Evolutionary conservation across 164 flowering plant species (phyloP), one percentile per base, ranked within the genome.

Genomic region (Nymphaea thermarum): DNA sequence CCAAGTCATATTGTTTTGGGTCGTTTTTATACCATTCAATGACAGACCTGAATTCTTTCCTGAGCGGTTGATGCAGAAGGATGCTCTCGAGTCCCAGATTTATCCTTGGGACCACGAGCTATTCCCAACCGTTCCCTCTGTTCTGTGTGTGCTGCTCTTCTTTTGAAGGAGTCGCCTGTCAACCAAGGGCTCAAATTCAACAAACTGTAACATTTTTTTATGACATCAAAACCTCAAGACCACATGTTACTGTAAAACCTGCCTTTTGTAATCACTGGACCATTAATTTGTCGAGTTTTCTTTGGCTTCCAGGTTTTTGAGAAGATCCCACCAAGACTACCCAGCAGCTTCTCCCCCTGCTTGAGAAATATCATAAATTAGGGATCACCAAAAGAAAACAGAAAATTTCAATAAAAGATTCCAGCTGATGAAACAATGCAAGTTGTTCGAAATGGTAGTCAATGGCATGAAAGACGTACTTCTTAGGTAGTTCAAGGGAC

Each of bases 241-340:
- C n/a, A 14, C 57, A 51, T 51, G 57, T 51, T 51, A 15, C 57
- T 62, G 64, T 17, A 43, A 43, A 66, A 42, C 42, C 59, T 62
- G 57, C 96, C 93, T 79, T 79, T 69, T 5, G 79, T 76, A 45
- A 74, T 76, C 14, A 74, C 16, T 70, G 99, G 98, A 67, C 99
- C 99, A 3, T 71, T 69, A 45, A 94, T 87, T 65, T 82, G 71
- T 51, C 77, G 77, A 65, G 77, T 78, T 86, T 87, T 94, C 84
- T 90, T 91, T 62, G 99, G 94, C 81, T 84, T 91, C 99, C 99
- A 94, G 10, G 96, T 80, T 77, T 70, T 94, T 0, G 98, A 90
- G 71, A 95, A 90, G 65, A 91, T 78, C 60, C 99, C 98, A 3
- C 99, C 97, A 66, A 95, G 93, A 75, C 85, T 92, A 60, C 96